phyloP scores from a whole-genome alignment of 73 alveolate species.

The Urostyla sp. region DNA sequence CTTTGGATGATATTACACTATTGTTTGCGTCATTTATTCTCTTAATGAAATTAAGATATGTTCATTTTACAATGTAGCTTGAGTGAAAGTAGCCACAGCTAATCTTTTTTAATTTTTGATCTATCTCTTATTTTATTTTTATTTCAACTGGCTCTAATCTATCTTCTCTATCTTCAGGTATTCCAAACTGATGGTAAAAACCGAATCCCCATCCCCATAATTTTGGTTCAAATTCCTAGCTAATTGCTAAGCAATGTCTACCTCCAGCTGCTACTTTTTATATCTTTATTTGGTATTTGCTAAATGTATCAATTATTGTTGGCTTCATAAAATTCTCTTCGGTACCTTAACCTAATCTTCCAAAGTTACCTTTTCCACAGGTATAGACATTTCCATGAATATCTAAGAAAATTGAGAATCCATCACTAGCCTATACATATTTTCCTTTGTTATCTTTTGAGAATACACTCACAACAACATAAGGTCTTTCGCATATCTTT shows the following conservation, averaged over 20 bases:
- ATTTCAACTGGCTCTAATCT: slow-evolving; percentile 43
- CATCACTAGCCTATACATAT: slow-evolving; percentile 70
- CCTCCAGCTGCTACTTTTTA: slow-evolving; percentile 67
- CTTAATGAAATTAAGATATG: background rate
- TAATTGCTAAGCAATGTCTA: slow-evolving; percentile 62
- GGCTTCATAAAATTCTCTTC: slow-evolving; percentile 13
- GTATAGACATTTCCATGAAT: slow-evolving; percentile 52
- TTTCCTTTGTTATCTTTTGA: slow-evolving; percentile 12
- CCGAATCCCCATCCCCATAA: slow-evolving; percentile 78
- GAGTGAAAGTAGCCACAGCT: slow-evolving; percentile 72
- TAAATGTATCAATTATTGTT: slow-evolving; percentile 31
- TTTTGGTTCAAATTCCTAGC: slow-evolving; percentile 33
- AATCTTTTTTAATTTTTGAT: slow-evolving; percentile 3
- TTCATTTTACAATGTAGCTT: slow-evolving; percentile 25
- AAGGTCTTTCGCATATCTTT: slow-evolving; percentile 58
- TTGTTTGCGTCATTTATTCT: background rate
- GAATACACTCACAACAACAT: slow-evolving; percentile 38
- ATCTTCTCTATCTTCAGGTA: slow-evolving; percentile 48
- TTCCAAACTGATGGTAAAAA: slow-evolving; percentile 64
- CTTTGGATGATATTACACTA: no score
- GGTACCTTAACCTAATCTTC: slow-evolving; percentile 62
- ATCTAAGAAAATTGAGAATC: slow-evolving; percentile 67
- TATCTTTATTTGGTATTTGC: slow-evolving; percentile 13
- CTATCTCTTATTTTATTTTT: background rate
- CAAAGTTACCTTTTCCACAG: slow-evolving; percentile 74